These are phyloP conservation scores for Solanum bulbocastanum DNA, from an alignment of 257 asterid species.

Conservation along the genomic window DNA sequence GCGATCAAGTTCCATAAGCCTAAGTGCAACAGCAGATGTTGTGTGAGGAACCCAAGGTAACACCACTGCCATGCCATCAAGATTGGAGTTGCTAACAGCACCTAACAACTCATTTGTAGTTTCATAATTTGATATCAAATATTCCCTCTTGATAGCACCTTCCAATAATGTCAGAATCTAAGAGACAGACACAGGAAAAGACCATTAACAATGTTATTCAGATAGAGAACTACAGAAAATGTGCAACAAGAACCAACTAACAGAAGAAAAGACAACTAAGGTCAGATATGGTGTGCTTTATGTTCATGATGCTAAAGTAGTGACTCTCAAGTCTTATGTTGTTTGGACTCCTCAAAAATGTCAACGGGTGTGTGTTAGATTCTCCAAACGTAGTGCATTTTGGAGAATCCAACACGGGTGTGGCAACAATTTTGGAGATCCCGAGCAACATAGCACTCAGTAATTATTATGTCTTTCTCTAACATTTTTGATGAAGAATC, in stretches of 20 bases:
- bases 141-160: conserved; percentile 50
- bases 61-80: conserved; percentile 23
- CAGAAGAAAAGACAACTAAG: neutral
- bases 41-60: conserved; percentile 89
- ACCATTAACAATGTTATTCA: neutral
- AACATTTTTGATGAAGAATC: neutral
- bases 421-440: neutral
- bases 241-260: neutral
- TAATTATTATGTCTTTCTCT: neutral
- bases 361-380: neutral
- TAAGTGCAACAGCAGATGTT: conserved; percentile 61
- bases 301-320: neutral
- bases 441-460: neutral
- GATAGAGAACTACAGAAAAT: neutral
- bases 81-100: conserved; percentile 11
- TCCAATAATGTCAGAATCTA: conserved; percentile 61
- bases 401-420: neutral
- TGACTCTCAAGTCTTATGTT: neutral
- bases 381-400: neutral
- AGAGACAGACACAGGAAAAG: conserved; percentile 3
- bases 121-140: conserved; percentile 42
- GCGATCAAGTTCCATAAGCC: conserved; percentile 69
- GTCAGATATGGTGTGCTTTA: neutral
- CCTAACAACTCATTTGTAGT: conserved; percentile 45
- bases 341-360: neutral